These are phyloP conservation scores for Pisolithus orientalis DNA, from an alignment of 768 basidiomycete species.

Conservation along the genomic window DNA sequence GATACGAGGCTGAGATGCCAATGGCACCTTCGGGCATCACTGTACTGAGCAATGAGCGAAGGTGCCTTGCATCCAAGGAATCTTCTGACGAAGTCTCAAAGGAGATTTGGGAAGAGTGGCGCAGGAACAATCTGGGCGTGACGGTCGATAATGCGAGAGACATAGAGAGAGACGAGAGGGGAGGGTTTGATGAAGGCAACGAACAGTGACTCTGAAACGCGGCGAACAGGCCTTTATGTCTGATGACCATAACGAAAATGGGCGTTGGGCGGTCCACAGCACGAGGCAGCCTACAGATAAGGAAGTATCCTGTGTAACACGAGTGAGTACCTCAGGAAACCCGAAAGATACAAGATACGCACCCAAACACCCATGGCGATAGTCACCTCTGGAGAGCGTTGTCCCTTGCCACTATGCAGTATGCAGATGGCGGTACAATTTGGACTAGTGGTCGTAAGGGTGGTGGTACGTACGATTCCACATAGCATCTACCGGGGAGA, in stretches of 20 bases:
- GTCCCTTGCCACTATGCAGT: too few relatives aligned
- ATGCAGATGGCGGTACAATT: too few relatives aligned
- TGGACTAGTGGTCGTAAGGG: too few relatives aligned
- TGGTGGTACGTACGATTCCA: too few relatives aligned
- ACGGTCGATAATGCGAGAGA: too few relatives aligned
- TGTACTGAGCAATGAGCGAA: slow-evolving; percentile 27
- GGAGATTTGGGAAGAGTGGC: slow-evolving; percentile 16
- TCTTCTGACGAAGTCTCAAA: slow-evolving; percentile 22
- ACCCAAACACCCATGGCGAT: too few relatives aligned
- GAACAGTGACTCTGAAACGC: not conserved
- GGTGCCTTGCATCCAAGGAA: not conserved
- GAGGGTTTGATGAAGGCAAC: too few relatives aligned
- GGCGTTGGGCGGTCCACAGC: not conserved
- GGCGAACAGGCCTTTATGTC: not conserved
- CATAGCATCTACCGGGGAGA: too few relatives aligned
- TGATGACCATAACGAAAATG: not conserved
- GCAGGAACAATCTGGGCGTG: too few relatives aligned
- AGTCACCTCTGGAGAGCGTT: too few relatives aligned
- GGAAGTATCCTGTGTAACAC: not conserved
- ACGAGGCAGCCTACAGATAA: not conserved
- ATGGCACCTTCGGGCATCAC: slow-evolving; percentile 14
- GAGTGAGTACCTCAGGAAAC: not conserved
- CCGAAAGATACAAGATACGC: not conserved
- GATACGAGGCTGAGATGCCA: slow-evolving; percentile 42
- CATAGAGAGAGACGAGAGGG: too few relatives aligned